Evolutionary conservation across 169 alveolate species (phyloP), one percentile per base, ranked within the genome.

Genomic region (Eimeria necatrix): DNA sequence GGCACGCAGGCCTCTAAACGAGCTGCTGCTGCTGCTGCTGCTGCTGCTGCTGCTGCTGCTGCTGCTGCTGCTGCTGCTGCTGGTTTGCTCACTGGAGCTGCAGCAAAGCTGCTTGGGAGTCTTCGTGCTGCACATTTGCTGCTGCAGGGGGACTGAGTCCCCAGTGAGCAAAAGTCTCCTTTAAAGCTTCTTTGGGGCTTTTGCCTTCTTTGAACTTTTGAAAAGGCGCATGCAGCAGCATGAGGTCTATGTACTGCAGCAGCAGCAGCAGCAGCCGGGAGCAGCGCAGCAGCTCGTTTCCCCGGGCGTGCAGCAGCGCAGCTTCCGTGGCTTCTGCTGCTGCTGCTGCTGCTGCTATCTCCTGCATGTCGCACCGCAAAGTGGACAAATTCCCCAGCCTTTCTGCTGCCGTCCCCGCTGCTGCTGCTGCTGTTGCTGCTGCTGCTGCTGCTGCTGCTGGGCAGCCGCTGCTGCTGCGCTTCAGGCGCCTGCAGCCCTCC

Each of bases 171-270:
- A 83, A 83, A 4, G 91, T 32, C 18, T 52, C 59, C 9, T 51
- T 26, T 4, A 83, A 16, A 18, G 91, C 91, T 24, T 83, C 59
- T 26, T 83, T 7, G 4, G 91, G 68, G 10, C 74, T 46, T 4
- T 83, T 51, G 18, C 91, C 91, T 12, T n/a, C 74, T 83, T 83
- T 26, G 46, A 53, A 52, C 7, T n/a, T 4, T n/a, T 22, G 18
- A 52, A 83, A 83, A 16, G 91, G 76, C 4, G 60, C 20, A 56
- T 83, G 24, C 10, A 83, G 53, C 24, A 83, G 26, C 91, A 83
- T 83, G 8, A 56, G 24, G 24, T 83, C 91, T 49, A 83, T 83
- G 76, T 83, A 83, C n/a, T 22, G 76, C 41, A 83, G 53, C 24
- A 83, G 70, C 41, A 14, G 53, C 22, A 53, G 22, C n/a, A 56